phyloP scores from a whole-genome alignment of 2,329 filamentous ascomycete species.

The Volutella citrinella region DNA sequence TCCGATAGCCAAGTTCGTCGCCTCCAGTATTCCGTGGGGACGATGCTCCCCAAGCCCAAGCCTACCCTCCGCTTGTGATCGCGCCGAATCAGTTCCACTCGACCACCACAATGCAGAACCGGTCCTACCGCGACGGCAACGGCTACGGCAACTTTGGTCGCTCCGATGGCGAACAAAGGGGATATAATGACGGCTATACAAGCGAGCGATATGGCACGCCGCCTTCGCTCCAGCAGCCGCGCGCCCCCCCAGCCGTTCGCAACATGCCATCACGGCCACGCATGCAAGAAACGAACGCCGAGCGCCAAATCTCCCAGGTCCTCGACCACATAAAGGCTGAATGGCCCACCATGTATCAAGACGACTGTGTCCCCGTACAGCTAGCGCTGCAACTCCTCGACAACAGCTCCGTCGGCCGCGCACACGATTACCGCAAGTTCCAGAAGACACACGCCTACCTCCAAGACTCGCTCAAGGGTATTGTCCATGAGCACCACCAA shows the following conservation, averaged over 20 bases:
- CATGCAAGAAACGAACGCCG: slow-evolving; percentile 46
- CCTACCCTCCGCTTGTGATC: slow-evolving; percentile 13
- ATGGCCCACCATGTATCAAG: slow-evolving; percentile 89
- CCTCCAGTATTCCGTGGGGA: no score
- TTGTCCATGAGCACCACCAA: slow-evolving; percentile 98
- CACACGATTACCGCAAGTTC: slow-evolving; percentile 84
- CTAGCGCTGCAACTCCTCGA: slow-evolving; percentile 94
- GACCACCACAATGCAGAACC: slow-evolving; percentile 45
- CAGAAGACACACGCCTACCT: slow-evolving; percentile 79
- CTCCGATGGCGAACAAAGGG: slow-evolving; percentile 44
- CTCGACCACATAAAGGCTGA: slow-evolving; percentile 81
- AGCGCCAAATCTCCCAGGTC: slow-evolving; percentile 59
- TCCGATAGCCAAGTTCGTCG: slow-evolving; percentile 6
- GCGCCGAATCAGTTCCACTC: slow-evolving; percentile 6
- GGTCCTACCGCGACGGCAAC: slow-evolving; percentile 39
- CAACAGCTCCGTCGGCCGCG: slow-evolving; percentile 86
- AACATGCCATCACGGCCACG: slow-evolving; percentile 34
- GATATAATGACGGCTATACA: slow-evolving; percentile 37
- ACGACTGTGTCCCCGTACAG: slow-evolving; percentile 88
- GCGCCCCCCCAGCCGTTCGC: slow-evolving; percentile 27
- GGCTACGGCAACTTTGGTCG: slow-evolving; percentile 44
- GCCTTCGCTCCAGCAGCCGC: slow-evolving; percentile 26
- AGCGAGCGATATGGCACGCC: slow-evolving; percentile 41
- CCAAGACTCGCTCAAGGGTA: slow-evolving; percentile 88
- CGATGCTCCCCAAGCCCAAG: slow-evolving; percentile 21